These are phyloP conservation scores for Coemansia sp. DNA, from an alignment of 192 early-diverging fungal species.

Conservation along the genomic window DNA sequence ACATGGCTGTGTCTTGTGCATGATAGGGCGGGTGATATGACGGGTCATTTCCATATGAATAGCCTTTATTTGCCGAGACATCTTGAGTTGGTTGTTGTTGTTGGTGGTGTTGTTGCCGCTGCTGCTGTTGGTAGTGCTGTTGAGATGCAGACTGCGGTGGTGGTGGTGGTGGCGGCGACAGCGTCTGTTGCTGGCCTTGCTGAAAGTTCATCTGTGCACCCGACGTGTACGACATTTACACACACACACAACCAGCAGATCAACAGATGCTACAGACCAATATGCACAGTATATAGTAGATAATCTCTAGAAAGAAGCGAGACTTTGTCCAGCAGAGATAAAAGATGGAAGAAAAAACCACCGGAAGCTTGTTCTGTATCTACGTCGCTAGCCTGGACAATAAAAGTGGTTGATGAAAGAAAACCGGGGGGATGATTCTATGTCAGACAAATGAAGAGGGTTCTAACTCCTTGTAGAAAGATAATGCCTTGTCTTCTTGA, in stretches of 20 bases:
- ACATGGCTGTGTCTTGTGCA: background rate
- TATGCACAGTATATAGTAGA: background rate
- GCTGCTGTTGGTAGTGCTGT: too few relatives aligned
- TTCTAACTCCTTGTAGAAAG: background rate
- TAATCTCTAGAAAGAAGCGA: background rate
- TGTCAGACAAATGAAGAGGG: background rate
- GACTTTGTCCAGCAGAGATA: background rate
- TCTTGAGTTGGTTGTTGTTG: background rate
- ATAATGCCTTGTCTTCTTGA: background rate
- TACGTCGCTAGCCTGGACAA: background rate
- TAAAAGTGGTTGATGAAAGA: background rate
- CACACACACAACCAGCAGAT: background rate
- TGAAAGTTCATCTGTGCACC: slow-evolving; percentile 8
- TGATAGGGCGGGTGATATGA: background rate
- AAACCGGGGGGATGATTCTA: background rate
- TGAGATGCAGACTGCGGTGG: background rate
- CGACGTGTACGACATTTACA: slow-evolving; percentile 15
- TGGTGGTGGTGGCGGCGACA: slow-evolving; percentile 12
- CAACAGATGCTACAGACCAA: background rate
- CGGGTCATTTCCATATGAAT: slow-evolving; percentile 1
- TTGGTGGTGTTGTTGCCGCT: background rate
- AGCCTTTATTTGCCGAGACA: background rate
- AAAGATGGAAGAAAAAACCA: background rate
- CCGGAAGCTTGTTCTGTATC: background rate
- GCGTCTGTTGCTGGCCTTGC: slow-evolving; percentile 8